A percentile compares a stretch with the other conserved stretches of the same genome.
Evolutionary conservation across 2,329 filamentous ascomycete species (phyloP).

Genomic region (Thelonectria discophora): DNA sequence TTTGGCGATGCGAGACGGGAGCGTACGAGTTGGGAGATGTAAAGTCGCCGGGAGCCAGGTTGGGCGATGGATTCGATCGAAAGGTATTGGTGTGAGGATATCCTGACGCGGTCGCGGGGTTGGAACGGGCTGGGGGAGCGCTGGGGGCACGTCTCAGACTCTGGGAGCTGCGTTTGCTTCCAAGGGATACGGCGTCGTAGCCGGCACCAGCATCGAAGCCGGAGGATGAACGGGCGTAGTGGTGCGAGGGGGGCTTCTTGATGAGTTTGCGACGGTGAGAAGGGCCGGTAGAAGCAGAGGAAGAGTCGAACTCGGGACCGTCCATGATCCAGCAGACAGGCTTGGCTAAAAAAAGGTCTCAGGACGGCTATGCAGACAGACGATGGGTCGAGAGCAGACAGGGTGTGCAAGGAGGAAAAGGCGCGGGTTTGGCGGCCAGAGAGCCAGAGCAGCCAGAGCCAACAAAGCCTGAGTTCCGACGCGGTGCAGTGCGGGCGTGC

Average conservation of each 20-base stretch:
- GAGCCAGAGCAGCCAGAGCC: constrained; percentile 29
- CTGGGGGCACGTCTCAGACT: constrained; percentile 69
- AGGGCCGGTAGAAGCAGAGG: constrained; percentile 53
- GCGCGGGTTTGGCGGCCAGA: constrained; percentile 26
- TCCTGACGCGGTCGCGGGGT: constrained; percentile 59
- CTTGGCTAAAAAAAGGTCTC: constrained; percentile 44
- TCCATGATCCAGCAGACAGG: constrained; percentile 56
- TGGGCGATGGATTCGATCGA: constrained; percentile 58
- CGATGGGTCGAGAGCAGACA: constrained; percentile 41
- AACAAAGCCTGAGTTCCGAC: constrained; percentile 38
- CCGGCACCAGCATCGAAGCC: constrained; percentile 56
- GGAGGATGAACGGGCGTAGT: constrained; percentile 58
- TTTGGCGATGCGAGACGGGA: constrained; percentile 37
- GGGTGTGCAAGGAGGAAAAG: constrained; percentile 40
- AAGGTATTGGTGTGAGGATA: constrained; percentile 52
- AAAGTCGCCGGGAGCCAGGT: constrained; percentile 57
- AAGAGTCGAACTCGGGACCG: constrained; percentile 50
- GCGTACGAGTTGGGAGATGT: constrained; percentile 47
- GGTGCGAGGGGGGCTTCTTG: constrained; percentile 67
- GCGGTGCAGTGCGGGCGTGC: constrained; percentile 30
- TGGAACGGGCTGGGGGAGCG: constrained; percentile 61
- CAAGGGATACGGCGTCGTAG: constrained; percentile 65
- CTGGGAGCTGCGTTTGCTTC: constrained; percentile 71
- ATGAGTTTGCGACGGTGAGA: constrained; percentile 68
- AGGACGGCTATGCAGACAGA: constrained; percentile 40